Base-by-base conservation (phyloP, 2,329 filamentous ascomycete species). In the Hymenoscyphus fructigenus region DNA sequence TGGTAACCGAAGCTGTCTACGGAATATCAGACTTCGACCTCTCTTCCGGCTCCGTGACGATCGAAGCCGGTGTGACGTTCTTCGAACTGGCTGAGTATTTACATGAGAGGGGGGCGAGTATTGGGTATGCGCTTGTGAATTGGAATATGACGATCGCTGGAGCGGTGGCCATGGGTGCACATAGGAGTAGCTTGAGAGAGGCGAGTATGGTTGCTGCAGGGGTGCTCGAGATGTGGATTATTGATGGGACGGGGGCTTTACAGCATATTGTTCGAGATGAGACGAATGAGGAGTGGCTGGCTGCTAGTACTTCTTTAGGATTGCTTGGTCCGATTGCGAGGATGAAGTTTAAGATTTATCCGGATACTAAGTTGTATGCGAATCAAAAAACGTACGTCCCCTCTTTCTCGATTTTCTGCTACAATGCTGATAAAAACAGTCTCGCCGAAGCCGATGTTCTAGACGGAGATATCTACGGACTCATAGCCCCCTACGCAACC, bases 91-190 rank as follows among this genome's bases (percentile, higher is more conserved):
- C 67, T 1, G 67, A 67, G 3, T 69, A 68, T 50, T 44, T 69
- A 2, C 67, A 69, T 57, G 62, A 53, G 4, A 36, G 62, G 20
- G 41, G 41, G 5, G 67, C 67, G 26, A 62, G 62, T 7, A 69
- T 69, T 26, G 67, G 66, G 34, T 69, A 69, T 32, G 61, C 67
- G 3, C 44, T 69, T 6, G 67, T 67, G 17, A 69, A 69, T 41
- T 69, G 67, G 67, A 69, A 69, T 32, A 69, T 69, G 66, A 69
- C 67, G 2, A 68, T 69, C 55, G 66, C 67, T 2, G 67, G 67
- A 12, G 67, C 67, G 23, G 60, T 69, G 44, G 67, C 67, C 1
- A 68, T 69, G 67, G 67, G 67, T n/a, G 67, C 66, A 20, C 67
- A 69, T 61, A 38, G 67, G 14, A 65, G 62, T 17, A 65, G 62